These are phyloP conservation scores for Pontederia paniculata DNA, from an alignment of 176 grass and related monocot genomes.

Conservation along the genomic window DNA sequence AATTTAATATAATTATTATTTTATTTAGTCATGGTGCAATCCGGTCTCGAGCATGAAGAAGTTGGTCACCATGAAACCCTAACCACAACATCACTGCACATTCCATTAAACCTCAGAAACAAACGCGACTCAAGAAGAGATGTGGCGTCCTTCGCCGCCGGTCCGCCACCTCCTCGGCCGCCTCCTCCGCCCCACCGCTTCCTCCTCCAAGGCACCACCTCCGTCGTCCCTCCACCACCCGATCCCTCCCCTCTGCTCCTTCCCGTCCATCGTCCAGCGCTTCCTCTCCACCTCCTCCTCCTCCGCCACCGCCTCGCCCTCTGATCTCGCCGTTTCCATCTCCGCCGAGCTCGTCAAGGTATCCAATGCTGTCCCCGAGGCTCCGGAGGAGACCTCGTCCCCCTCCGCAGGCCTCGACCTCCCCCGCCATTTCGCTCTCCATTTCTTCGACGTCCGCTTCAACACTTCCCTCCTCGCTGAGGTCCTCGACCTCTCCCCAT, in stretches of 20 bases:
- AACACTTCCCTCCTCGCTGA: slow-evolving; percentile 57
- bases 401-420: slow-evolving; percentile 32
- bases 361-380: slow-evolving; percentile 24
- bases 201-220: no score
- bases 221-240: background rate
- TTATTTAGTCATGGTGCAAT: no score
- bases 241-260: background rate
- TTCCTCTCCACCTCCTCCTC: slow-evolving; percentile 9
- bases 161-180: background rate
- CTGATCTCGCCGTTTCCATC: slow-evolving; percentile 28
- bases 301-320: background rate
- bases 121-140: background rate
- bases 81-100: no score
- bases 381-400: slow-evolving; percentile 9
- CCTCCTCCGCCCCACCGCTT: background rate
- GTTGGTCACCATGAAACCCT: no score
- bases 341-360: slow-evolving; percentile 46
- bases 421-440: slow-evolving; percentile 65
- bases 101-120: no score
- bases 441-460: slow-evolving; percentile 79
- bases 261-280: background rate
- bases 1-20: no score
- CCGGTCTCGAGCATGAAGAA: no score
- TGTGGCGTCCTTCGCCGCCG: slow-evolving; percentile 6
- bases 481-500: slow-evolving; percentile 51